Evolutionary conservation across 2,329 filamentous ascomycete species (phyloP).

Genomic region (Huntiella omanensis): DNA sequence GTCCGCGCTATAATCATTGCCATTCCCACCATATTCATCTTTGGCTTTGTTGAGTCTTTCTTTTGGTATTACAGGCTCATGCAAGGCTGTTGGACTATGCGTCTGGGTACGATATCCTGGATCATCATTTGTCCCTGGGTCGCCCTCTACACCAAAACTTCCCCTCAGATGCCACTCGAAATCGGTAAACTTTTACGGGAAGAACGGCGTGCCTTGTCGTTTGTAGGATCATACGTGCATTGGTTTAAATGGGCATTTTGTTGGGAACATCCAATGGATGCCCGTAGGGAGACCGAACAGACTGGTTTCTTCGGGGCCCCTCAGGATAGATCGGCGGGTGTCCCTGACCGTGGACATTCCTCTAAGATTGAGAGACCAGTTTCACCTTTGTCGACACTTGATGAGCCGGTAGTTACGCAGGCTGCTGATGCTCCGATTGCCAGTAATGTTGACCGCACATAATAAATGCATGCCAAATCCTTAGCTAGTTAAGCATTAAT

Average conservation of each 20-base stretch:
- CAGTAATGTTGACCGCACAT: no score
- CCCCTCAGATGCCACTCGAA: slow-evolving; percentile 13
- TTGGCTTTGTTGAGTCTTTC: slow-evolving; percentile 17
- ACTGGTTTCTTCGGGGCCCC: no score
- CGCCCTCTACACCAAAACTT: slow-evolving; percentile 15
- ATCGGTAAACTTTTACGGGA: slow-evolving; percentile 7
- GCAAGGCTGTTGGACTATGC: slow-evolving; percentile 16
- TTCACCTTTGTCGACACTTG: no score
- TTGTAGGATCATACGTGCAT: background rate
- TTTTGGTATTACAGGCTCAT: slow-evolving; percentile 19
- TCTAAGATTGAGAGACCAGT: no score
- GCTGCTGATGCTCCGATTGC: no score
- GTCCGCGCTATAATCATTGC: slow-evolving; percentile 15
- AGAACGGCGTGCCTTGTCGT: background rate
- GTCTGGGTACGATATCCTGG: slow-evolving; percentile 18
- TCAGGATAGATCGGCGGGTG: no score
- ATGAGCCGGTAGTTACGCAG: no score
- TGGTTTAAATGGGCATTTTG: background rate
- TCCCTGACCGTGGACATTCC: no score
- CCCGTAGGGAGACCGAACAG: no score
- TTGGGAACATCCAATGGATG: slow-evolving; percentile 18
- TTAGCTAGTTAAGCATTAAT: no score
- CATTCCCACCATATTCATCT: slow-evolving; percentile 16
- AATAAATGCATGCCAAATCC: no score
- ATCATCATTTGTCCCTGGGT: slow-evolving; percentile 14